Evolutionary conservation across 345 rosid species (phyloP).

Genomic region (Melastoma malabathricum): DNA sequence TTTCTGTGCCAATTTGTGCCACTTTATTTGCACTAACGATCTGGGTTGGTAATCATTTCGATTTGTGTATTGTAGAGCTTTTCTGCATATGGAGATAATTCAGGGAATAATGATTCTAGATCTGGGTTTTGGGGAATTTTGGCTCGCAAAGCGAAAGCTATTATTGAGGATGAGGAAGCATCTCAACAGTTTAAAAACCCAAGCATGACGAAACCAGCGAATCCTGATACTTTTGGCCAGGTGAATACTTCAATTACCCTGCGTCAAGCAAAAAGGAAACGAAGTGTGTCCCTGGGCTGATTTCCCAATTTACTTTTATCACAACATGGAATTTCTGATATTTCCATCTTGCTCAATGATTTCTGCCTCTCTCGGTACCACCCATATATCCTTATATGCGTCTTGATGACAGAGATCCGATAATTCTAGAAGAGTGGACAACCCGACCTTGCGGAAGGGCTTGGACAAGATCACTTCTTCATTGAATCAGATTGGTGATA

Average conservation of each 20-base stretch:
- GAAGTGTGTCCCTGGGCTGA: too few relatives aligned
- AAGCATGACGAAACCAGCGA: conserved; percentile 21
- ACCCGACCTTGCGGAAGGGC: conserved; percentile 53
- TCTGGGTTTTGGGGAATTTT: conserved; percentile 73
- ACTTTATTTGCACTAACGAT: background rate
- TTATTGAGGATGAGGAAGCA: conserved; percentile 57
- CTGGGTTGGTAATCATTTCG: background rate
- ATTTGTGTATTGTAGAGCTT: conserved; percentile 26
- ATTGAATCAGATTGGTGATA: conserved; percentile 72
- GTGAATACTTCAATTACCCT: conserved; percentile 13
- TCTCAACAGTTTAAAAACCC: conserved; percentile 16
- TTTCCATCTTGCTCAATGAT: too few relatives aligned
- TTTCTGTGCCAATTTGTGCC: background rate
- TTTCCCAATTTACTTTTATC: background rate
- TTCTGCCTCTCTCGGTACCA: too few relatives aligned
- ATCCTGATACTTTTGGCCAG: conserved; percentile 33
- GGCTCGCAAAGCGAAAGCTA: conserved; percentile 83
- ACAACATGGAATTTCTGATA: too few relatives aligned
- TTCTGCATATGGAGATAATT: conserved; percentile 45
- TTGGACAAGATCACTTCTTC: conserved; percentile 63
- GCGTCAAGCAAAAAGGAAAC: background rate
- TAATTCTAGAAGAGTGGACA: conserved; percentile 43
- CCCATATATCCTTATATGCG: background rate
- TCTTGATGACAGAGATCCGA: conserved; percentile 21
- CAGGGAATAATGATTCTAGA: conserved; percentile 23